These are phyloP conservation scores for Xanthoconium separans DNA, from an alignment of 1,284 basidiomycete genomes.

Conservation along the genomic window DNA sequence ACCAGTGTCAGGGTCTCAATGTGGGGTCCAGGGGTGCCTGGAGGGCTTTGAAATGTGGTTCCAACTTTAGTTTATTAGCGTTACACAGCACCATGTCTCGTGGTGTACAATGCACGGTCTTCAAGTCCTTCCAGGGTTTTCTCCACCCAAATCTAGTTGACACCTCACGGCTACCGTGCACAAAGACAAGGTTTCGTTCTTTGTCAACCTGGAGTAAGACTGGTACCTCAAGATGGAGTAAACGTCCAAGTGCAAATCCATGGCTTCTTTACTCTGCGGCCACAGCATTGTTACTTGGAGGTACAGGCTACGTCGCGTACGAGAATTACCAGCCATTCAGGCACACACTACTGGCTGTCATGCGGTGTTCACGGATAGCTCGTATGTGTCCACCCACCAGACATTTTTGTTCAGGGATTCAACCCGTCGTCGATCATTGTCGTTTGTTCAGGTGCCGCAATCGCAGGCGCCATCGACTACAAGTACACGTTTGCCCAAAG, in stretches of 20 bases:
- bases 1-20: no score
- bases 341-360: constrained; percentile 58
- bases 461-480: constrained; percentile 78
- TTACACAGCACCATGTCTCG: constrained; percentile 18
- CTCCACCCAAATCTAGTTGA: constrained; percentile 4
- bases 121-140: constrained; percentile 17
- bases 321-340: constrained; percentile 63
- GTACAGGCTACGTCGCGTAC: constrained; percentile 51
- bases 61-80: background rate
- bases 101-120: constrained; percentile 10
- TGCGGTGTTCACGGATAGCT: constrained; percentile 75
- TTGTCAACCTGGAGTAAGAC: constrained; percentile 15
- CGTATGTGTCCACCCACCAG: constrained; percentile 36
- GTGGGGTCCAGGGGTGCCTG: no score
- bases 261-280: constrained; percentile 27
- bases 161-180: constrained; percentile 3
- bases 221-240: background rate
- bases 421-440: background rate
- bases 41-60: no score
- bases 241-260: constrained; percentile 7
- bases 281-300: constrained; percentile 27
- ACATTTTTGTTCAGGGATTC: background rate
- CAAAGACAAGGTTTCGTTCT: constrained; percentile 4
- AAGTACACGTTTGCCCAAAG: constrained; percentile 69
- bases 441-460: constrained; percentile 51